Conservation (phyloP, 148 eudicot species). For the Chenopodium formosanum region DNA sequence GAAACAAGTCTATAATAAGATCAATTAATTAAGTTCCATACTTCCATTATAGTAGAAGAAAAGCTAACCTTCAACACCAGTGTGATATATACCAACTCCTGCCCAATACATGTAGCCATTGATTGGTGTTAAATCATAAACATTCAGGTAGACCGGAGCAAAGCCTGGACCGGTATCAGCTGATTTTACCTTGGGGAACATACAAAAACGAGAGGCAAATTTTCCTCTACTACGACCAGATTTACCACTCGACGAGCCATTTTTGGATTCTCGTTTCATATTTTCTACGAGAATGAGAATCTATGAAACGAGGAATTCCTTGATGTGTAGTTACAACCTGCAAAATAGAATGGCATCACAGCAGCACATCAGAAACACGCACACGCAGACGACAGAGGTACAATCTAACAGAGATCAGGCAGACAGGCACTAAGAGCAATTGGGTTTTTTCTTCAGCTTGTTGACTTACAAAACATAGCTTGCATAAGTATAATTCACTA, state of each 20-base stretch:
- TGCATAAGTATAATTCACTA: neutral
- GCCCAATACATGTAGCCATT: slow-evolving; percentile 93
- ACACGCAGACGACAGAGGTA: neutral
- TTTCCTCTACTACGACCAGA: slow-evolving; percentile 40
- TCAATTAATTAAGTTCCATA: neutral
- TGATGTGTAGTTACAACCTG: slow-evolving; percentile 51
- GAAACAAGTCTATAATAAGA: neutral
- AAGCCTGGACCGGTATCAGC: slow-evolving; percentile 43
- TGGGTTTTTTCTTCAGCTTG: neutral
- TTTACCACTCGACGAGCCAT: slow-evolving; percentile 41
- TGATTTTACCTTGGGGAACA: slow-evolving; percentile 64
- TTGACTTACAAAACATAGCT: neutral
- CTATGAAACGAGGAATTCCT: slow-evolving; percentile 27
- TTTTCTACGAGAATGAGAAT: slow-evolving; percentile 26
- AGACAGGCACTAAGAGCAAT: neutral
- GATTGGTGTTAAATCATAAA: slow-evolving; percentile 74
- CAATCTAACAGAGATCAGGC: neutral
- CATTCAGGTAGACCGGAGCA: slow-evolving; percentile 78
- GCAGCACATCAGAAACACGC: neutral
- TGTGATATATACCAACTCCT: slow-evolving; percentile 81
- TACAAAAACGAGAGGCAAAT: slow-evolving; percentile 46
- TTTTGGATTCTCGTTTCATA: slow-evolving; percentile 49
- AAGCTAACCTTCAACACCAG: slow-evolving; percentile 76
- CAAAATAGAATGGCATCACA: slow-evolving; percentile 17
- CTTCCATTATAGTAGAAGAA: slow-evolving; percentile 12